Conservation (phyloP, 2,329 filamentous ascomycete species). For the Fusarium veterinarium region DNA sequence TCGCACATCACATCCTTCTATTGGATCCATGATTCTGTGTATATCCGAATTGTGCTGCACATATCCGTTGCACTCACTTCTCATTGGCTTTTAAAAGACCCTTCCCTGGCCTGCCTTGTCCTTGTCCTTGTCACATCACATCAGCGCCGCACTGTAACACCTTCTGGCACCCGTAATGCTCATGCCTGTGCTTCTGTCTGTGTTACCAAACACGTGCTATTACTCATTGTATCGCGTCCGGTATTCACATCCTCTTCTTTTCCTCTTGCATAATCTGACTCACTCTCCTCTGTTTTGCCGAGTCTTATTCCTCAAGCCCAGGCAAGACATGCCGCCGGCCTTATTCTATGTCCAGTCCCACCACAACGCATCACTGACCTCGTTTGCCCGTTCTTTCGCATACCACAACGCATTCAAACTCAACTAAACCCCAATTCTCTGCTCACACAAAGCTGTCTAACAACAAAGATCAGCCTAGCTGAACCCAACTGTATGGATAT, state of each 20-base stretch:
- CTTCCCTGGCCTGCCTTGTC: background rate
- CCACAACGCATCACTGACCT: background rate
- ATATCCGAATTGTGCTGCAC: background rate
- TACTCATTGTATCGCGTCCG: background rate
- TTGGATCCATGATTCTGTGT: constrained; percentile 11
- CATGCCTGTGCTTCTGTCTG: constrained; percentile 7
- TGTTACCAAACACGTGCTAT: constrained; percentile 18
- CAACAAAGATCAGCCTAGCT: constrained; percentile 3
- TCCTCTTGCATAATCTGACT: constrained; percentile 1
- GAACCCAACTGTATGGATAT: constrained; percentile 6
- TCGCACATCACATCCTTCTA: constrained; percentile 8
- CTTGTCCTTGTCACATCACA: background rate
- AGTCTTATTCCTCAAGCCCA: background rate
- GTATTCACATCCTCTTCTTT: background rate
- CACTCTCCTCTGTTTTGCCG: background rate
- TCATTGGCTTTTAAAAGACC: constrained; percentile 6
- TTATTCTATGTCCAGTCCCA: background rate
- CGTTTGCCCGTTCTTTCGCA: constrained; percentile 1
- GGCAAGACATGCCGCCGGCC: background rate
- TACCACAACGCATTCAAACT: constrained; percentile 7
- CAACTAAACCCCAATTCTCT: background rate
- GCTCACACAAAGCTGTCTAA: constrained; percentile 17
- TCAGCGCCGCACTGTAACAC: constrained; percentile 12
- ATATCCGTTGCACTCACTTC: background rate
- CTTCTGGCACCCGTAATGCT: background rate